phyloP scores from a whole-genome alignment of 176 grass and related monocot species.

The Oryza punctata region DNA sequence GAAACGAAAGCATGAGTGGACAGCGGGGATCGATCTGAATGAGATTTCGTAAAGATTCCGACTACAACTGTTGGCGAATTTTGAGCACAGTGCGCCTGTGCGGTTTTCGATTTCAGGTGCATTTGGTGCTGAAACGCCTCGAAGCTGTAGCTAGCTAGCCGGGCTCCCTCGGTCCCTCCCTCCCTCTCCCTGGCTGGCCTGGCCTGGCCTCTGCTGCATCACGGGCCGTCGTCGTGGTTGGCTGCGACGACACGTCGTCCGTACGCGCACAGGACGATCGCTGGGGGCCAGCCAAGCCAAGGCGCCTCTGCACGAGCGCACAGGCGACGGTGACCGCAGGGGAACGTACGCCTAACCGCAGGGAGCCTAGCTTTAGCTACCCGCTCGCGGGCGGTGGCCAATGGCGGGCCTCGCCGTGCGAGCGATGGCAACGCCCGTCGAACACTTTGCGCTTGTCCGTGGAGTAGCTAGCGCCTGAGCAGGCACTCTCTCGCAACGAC shows the following conservation, averaged over 20 bases:
- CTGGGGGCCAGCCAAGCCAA: background rate
- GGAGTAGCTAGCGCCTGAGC: background rate
- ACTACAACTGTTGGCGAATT: background rate
- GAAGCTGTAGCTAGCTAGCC: background rate
- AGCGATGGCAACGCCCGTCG: constrained; percentile 25
- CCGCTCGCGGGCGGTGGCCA: constrained; percentile 14
- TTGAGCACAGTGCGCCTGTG: background rate
- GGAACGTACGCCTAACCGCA: background rate
- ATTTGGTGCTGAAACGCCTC: background rate
- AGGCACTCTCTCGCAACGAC: background rate
- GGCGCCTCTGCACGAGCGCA: constrained; percentile 37
- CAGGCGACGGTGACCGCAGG: background rate
- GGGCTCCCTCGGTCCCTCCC: background rate
- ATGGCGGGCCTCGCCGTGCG: constrained; percentile 47
- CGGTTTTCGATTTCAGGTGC: constrained; percentile 4
- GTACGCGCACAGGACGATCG: constrained; percentile 21
- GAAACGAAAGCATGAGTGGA: background rate
- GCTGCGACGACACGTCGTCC: background rate
- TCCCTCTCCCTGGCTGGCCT: background rate
- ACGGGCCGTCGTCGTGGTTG: constrained; percentile 34
- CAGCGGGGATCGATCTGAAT: background rate
- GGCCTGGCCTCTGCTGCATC: constrained; percentile 17
- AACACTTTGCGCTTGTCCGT: constrained; percentile 13
- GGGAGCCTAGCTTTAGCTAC: background rate
- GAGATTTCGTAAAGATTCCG: background rate